phyloP scores from a whole-genome alignment of 306 rosid species.

The Quercus parvula region DNA sequence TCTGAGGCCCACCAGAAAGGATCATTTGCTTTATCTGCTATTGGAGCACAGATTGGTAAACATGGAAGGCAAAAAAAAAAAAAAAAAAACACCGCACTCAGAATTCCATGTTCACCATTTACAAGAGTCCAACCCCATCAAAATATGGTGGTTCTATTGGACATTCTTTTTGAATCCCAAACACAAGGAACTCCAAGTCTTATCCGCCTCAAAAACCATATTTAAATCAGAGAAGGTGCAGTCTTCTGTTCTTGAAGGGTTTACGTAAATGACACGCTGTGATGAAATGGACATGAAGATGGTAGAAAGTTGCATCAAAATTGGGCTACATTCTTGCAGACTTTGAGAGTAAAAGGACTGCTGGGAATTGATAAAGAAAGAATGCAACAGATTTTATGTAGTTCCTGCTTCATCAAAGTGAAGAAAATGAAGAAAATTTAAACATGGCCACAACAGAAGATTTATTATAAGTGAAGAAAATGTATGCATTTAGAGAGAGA shows the following conservation, averaged over 20 bases:
- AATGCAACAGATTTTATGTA: slow-evolving; percentile 19
- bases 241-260: neutral
- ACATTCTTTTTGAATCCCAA: neutral
- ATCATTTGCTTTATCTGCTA: neutral
- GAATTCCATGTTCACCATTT: neutral
- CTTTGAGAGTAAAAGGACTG: slow-evolving; percentile 13
- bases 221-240: neutral
- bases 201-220: neutral
- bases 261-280: neutral
- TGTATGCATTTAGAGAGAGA: neutral
- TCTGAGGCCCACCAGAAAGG: neutral
- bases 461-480: neutral
- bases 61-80: neutral
- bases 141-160: neutral
- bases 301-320: neutral
- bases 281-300: neutral
- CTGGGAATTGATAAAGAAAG: slow-evolving; percentile 28
- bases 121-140: neutral
- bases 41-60: neutral
- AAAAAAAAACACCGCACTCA: neutral
- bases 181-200: neutral
- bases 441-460: neutral
- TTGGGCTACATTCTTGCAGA: slow-evolving; percentile 25
- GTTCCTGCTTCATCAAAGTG: slow-evolving; percentile 31
- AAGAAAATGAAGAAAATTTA: slow-evolving; percentile 3